Conservation (phyloP, 108 stramenopile genomes). For the Craspedostauros australis region DNA sequence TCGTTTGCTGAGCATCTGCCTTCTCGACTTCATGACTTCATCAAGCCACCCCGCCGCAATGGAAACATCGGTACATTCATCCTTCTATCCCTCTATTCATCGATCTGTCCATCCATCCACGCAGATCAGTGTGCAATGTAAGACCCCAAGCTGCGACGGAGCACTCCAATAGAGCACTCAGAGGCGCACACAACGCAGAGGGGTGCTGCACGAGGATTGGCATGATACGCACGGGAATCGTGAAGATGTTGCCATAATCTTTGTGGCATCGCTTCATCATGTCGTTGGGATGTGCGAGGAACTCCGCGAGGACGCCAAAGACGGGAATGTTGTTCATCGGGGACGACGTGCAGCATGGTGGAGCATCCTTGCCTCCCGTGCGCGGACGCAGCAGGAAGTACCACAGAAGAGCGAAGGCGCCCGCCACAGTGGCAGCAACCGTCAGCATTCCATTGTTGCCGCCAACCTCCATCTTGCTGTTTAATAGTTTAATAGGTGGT, state of each 20-base stretch:
- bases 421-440: no score
- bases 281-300: slow-evolving; percentile 84
- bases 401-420: slow-evolving; percentile 14
- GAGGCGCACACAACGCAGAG: background rate
- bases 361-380: slow-evolving; percentile 49
- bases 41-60: no score
- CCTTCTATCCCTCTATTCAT: background rate
- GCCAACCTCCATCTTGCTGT: no score
- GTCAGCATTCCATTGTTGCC: no score
- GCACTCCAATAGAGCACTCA: background rate
- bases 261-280: slow-evolving; percentile 82
- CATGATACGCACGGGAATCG: slow-evolving; percentile 73
- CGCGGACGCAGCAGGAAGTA: slow-evolving; percentile 42
- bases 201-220: no score
- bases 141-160: background rate
- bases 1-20: no score
- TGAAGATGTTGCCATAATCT: slow-evolving; percentile 89
- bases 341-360: slow-evolving; percentile 58
- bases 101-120: no score
- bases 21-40: no score
- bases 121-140: background rate
- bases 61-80: background rate
- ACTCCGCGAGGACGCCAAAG: slow-evolving; percentile 80
- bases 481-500: no score
- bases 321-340: slow-evolving; percentile 61